Percentiles rank a stretch among this genome's conserved stretches.
Conservation (phyloP, 1,284 basidiomycete genomes). For the Naganishia sp. region DNA sequence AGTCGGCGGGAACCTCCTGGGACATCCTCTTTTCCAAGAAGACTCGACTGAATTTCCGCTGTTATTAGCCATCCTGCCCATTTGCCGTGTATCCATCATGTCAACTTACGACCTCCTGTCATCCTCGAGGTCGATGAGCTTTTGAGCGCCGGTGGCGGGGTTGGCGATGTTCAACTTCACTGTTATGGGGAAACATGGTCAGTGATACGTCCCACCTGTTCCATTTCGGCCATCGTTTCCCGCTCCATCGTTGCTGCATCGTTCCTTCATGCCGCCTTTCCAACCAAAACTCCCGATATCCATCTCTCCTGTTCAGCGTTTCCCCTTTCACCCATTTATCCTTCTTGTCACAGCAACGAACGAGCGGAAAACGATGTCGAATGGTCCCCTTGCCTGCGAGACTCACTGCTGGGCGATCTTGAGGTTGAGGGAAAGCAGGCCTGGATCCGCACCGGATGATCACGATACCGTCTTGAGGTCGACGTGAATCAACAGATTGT, state of each 20-base stretch:
- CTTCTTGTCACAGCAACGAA: constrained; percentile 17
- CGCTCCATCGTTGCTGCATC: constrained; percentile 17
- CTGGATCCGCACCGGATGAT: constrained; percentile 16
- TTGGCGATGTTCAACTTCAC: constrained; percentile 76
- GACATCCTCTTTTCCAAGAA: constrained; percentile 97
- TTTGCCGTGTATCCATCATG: neutral
- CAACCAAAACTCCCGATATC: neutral
- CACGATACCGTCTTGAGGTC: neutral
- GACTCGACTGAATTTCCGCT: constrained; percentile 64
- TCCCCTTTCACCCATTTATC: neutral
- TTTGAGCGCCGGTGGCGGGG: constrained; percentile 95
- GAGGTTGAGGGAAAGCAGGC: constrained; percentile 27
- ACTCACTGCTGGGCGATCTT: constrained; percentile 34
- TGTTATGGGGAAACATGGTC: constrained; percentile 10
- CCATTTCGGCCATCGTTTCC: constrained; percentile 3
- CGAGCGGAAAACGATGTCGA: constrained; percentile 24
- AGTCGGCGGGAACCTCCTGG: constrained; percentile 85
- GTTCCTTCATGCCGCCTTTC: neutral
- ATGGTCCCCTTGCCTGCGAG: neutral
- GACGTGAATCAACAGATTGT: constrained; percentile 9
- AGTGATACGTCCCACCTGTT: neutral
- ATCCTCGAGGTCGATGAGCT: constrained; percentile 91
- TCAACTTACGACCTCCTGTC: constrained; percentile 77
- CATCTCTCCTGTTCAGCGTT: neutral
- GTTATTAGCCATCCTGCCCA: neutral